A percentile compares a stretch with the other conserved stretches of the same genome.
These are phyloP conservation scores for Farysia itapuensis DNA, from an alignment of 1,284 basidiomycete species.

Conservation along the genomic window DNA sequence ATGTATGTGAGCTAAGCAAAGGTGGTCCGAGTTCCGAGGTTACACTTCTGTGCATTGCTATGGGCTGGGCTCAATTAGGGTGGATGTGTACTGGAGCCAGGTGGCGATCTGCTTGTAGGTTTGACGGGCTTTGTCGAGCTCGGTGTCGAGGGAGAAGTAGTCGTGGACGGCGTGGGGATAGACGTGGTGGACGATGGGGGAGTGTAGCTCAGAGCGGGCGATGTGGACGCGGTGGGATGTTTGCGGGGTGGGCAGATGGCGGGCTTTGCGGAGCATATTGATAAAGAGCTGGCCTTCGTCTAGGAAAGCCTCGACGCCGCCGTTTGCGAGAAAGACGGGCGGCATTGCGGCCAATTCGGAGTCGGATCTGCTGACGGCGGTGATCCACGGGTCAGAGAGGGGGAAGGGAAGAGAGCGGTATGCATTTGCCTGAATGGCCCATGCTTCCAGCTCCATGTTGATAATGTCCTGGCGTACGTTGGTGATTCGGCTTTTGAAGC, in stretches of 20 bases:
- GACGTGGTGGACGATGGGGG: constrained; percentile 22
- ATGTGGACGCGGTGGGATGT: constrained; percentile 17
- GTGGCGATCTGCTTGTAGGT: constrained; percentile 35
- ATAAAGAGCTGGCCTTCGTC: constrained; percentile 37
- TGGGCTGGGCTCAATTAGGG: constrained; percentile 4
- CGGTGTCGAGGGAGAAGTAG: constrained; percentile 38
- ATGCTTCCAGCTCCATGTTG: constrained; percentile 28
- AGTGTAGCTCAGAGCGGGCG: constrained; percentile 25
- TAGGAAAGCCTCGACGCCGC: constrained; percentile 24
- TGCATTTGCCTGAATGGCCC: constrained; percentile 37
- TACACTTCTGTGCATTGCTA: neutral
- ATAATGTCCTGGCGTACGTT: constrained; percentile 47
- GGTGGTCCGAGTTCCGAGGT: neutral
- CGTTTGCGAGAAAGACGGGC: constrained; percentile 33
- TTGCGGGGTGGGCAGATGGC: constrained; percentile 24
- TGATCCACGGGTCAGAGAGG: constrained; percentile 30
- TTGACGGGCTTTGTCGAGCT: constrained; percentile 20
- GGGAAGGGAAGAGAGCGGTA: constrained; percentile 20
- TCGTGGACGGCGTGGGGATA: constrained; percentile 33
- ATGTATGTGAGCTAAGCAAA: neutral
- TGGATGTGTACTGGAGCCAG: constrained; percentile 39
- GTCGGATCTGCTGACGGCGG: constrained; percentile 21
- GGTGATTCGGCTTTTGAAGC: constrained; percentile 32
- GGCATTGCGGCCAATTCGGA: constrained; percentile 22
- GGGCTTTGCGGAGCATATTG: constrained; percentile 40